A percentile compares a stretch with the other conserved stretches of the same genome.
Conservation (phyloP, 306 rosid species). For the Vigna radiata region DNA sequence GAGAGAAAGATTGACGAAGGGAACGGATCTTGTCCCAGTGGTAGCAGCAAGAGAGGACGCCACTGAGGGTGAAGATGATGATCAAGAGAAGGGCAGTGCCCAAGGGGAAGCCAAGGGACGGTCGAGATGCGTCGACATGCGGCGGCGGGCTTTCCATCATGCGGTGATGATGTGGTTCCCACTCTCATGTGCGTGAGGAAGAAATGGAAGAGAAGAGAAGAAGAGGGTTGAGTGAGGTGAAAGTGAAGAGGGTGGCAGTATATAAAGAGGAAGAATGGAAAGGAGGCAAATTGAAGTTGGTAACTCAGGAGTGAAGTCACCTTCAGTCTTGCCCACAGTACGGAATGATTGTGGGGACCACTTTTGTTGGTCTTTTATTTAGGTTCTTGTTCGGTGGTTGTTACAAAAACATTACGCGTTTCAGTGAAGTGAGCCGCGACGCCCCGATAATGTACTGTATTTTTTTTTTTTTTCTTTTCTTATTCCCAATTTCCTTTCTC, state of each 20-base stretch:
- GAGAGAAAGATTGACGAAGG: slow-evolving; percentile 62
- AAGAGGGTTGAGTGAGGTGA: background rate
- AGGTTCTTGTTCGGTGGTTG: slow-evolving; percentile 10
- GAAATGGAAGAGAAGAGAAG: background rate
- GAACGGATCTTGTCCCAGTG: slow-evolving; percentile 95
- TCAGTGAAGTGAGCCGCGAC: background rate
- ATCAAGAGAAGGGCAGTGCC: slow-evolving; percentile 94
- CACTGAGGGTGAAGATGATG: slow-evolving; percentile 88
- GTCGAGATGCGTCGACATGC: slow-evolving; percentile 82
- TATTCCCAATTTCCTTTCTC: background rate
- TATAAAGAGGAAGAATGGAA: background rate
- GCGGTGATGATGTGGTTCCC: background rate
- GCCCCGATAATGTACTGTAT: background rate
- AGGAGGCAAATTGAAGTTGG: slow-evolving; percentile 17
- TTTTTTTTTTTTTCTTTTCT: background rate
- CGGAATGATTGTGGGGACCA: slow-evolving; percentile 57
- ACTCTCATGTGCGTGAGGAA: slow-evolving; percentile 60
- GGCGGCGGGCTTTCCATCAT: slow-evolving; percentile 79
- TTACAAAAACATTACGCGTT: background rate
- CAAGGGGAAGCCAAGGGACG: slow-evolving; percentile 92
- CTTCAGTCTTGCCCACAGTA: slow-evolving; percentile 53
- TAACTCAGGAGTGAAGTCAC: slow-evolving; percentile 18
- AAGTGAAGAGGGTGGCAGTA: background rate
- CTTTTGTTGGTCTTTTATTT: background rate
- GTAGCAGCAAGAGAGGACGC: slow-evolving; percentile 95